Conservation (phyloP, 2,329 filamentous ascomycete genomes). For the Bretziella fagacearum region DNA sequence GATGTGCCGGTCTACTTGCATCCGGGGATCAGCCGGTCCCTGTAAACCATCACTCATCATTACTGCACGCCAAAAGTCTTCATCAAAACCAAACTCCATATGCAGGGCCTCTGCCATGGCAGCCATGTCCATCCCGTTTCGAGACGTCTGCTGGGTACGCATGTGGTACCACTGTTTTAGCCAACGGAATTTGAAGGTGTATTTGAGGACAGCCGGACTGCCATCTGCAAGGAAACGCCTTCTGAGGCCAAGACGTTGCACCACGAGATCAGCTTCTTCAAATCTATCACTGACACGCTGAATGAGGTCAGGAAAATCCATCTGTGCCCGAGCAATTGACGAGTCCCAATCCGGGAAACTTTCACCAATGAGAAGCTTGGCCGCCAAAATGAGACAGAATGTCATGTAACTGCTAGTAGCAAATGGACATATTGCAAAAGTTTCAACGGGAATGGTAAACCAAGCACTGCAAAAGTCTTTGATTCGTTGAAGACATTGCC, state of each 20-base stretch:
- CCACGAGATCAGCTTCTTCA: constrained; percentile 20
- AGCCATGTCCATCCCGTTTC: constrained; percentile 11
- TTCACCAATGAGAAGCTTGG: constrained; percentile 23
- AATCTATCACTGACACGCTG: constrained; percentile 20
- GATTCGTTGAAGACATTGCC: constrained; percentile 22
- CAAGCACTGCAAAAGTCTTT: constrained; percentile 19
- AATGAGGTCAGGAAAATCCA: constrained; percentile 21
- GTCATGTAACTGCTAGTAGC: constrained; percentile 19
- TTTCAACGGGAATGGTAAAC: constrained; percentile 17
- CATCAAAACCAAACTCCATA: constrained; percentile 19
- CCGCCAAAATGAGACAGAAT: constrained; percentile 23
- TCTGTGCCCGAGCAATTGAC: constrained; percentile 19
- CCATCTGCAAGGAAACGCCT: constrained; percentile 20
- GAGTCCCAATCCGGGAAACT: constrained; percentile 24
- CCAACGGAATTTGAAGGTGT: constrained; percentile 24
- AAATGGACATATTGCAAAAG: constrained; percentile 21
- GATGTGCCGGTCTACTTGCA: neutral
- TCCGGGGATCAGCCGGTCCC: constrained; percentile 2
- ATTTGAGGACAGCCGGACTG: constrained; percentile 20
- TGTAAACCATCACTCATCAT: constrained; percentile 16
- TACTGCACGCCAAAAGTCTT: constrained; percentile 20
- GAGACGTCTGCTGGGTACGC: constrained; percentile 16
- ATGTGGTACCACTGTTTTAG: constrained; percentile 25
- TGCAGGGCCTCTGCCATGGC: constrained; percentile 12
- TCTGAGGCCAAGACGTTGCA: constrained; percentile 17